A percentile compares a stretch with the other conserved stretches of the same genome.
Conservation (phyloP, 2,329 filamentous ascomycete species). For the Epicoccum sorghinum region DNA sequence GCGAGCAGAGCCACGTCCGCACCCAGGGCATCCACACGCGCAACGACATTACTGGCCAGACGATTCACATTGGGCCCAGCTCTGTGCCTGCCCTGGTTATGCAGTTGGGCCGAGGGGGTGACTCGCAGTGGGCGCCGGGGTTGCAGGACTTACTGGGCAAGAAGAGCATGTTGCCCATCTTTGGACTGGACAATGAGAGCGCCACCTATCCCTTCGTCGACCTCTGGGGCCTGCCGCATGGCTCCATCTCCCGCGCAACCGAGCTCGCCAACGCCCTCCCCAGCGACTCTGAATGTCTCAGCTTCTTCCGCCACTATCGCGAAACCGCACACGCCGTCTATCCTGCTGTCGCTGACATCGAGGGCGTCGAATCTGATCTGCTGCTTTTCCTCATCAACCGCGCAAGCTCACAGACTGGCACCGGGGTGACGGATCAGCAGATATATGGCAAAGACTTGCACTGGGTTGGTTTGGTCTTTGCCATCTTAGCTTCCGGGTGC, state of each 20-base stretch:
- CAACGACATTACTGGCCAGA: constrained; percentile 65
- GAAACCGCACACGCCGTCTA: constrained; percentile 66
- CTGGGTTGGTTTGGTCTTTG: constrained; percentile 66
- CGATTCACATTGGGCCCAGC: constrained; percentile 65
- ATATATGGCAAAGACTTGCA: constrained; percentile 65
- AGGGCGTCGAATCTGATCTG: constrained; percentile 61
- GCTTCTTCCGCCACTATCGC: constrained; percentile 63
- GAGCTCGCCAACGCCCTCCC: constrained; percentile 66
- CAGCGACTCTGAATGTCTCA: constrained; percentile 62
- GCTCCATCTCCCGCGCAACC: constrained; percentile 61
- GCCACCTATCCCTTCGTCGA: constrained; percentile 71
- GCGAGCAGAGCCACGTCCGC: constrained; percentile 49
- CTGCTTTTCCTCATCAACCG: constrained; percentile 61
- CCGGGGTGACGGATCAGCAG: constrained; percentile 57
- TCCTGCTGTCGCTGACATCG: constrained; percentile 64
- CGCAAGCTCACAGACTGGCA: constrained; percentile 50
- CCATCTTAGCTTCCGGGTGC: constrained; percentile 66
- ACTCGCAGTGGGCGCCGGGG: constrained; percentile 55
- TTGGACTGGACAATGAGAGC: constrained; percentile 68
- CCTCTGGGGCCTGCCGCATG: constrained; percentile 66
- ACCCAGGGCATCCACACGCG: constrained; percentile 65
- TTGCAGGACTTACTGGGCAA: constrained; percentile 63
- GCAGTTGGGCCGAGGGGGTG: constrained; percentile 53
- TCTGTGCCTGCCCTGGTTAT: constrained; percentile 68
- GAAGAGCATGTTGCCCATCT: constrained; percentile 66